Evolutionary conservation across 176 grass and related monocot species (phyloP), one percentile per base, ranked within the genome.

Genomic region (Oryza coarctata): DNA sequence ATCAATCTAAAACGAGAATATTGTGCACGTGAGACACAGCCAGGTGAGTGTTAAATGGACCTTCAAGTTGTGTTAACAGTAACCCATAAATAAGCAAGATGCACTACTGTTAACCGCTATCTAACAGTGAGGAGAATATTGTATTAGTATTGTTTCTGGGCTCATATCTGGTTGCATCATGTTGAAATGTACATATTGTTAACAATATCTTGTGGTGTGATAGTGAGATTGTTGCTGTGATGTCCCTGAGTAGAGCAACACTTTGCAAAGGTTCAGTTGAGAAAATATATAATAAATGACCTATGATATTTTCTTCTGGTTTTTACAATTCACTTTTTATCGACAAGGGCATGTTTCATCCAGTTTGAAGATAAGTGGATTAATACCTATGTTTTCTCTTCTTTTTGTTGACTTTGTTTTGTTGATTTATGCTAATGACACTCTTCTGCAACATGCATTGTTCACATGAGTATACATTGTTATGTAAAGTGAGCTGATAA

Each of bases 1-100:
- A 89, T 94, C 52, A 73, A 94, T 78, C 73, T 94, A 57, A 90
- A 87, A 70, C 76, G 66, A 27, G 77, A 92, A 86, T 79, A 92
- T 83, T 92, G 93, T 83, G 61, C 34, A 22, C 77, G 52, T 35
- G 78, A 86, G 45, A 73, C 58, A 8, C 84, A 78, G 11, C 29
- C 65, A 65, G 80, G 84, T 90, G 71, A 90, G 34, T 64, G 40
- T 14, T 67, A 43, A 75, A 74, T 69, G 26, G 20, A 13, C 6
- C 41, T 70, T 38, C 4, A 33, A 68, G 29, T 43, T 68, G 25
- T 76, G 25, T 40, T 70, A 80, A 3, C 62, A 45, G 27, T 43
- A 41, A 55, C 26, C 7, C 12, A 64, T 39, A 20, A 7, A 12
- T 25, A 74, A 4, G 22, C 32, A 55, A 22, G 7, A 10, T 75